These are phyloP conservation scores for Allantophomopsis cytisporea DNA, from an alignment of 2,329 filamentous ascomycete genomes.

Conservation along the genomic window DNA sequence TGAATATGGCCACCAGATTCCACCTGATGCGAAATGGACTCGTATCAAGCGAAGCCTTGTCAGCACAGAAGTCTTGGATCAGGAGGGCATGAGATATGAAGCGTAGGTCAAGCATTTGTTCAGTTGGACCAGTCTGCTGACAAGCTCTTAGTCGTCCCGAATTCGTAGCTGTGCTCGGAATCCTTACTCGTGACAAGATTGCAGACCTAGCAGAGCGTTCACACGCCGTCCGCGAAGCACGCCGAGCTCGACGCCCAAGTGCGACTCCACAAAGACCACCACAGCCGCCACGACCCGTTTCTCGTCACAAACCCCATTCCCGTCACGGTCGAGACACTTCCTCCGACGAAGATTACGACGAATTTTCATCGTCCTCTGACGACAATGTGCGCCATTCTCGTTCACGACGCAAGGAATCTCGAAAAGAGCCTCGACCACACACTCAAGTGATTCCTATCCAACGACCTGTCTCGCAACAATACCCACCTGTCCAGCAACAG, in stretches of 20 bases:
- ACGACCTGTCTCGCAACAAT: too few relatives aligned
- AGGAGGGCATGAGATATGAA: conserved; percentile 43
- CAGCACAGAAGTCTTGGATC: conserved; percentile 41
- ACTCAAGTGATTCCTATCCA: too few relatives aligned
- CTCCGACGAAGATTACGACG: conserved; percentile 6
- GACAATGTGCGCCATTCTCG: too few relatives aligned
- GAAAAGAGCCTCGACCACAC: too few relatives aligned
- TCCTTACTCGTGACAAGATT: conserved; percentile 36
- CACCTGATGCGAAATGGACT: conserved; percentile 44
- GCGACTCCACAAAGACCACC: background rate
- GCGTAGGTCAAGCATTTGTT: conserved; percentile 19
- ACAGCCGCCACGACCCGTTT: background rate
- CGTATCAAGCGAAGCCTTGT: conserved; percentile 39
- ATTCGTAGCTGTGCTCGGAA: conserved; percentile 46
- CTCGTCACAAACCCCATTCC: background rate
- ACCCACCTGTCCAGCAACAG: too few relatives aligned
- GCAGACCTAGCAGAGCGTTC: conserved; percentile 30
- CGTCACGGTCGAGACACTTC: background rate
- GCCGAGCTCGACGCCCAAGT: conserved; percentile 3
- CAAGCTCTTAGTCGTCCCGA: conserved; percentile 25
- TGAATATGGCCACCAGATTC: conserved; percentile 40
- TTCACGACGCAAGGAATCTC: too few relatives aligned
- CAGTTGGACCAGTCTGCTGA: background rate
- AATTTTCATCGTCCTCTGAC: conserved; percentile 1
- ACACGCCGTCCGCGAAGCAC: conserved; percentile 20